Conservation (phyloP, 169 alveolate genomes). For the Plasmodium vivax region DNA sequence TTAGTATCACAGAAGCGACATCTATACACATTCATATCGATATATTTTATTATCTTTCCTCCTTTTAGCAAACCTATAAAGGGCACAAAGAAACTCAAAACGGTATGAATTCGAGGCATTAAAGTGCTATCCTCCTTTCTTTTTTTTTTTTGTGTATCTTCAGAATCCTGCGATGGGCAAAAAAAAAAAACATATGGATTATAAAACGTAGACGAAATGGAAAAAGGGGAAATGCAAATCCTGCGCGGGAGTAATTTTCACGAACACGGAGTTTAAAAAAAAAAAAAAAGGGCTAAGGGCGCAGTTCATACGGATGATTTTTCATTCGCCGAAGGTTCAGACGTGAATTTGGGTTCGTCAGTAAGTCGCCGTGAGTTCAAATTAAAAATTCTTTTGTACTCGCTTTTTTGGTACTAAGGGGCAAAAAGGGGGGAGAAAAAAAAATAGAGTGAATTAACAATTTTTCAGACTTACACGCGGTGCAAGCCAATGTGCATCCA, state of each 20-base stretch:
- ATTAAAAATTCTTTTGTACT: constrained; percentile 72
- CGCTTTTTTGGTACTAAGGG: constrained; percentile 63
- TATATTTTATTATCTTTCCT: not conserved
- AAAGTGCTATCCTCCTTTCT: constrained; percentile 3
- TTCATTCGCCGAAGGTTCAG: constrained; percentile 38
- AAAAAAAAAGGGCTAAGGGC: not conserved
- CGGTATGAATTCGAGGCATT: constrained; percentile 17
- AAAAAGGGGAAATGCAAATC: not conserved
- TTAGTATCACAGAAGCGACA: not conserved
- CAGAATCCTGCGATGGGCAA: constrained; percentile 3
- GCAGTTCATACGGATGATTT: constrained; percentile 10
- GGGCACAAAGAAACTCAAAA: constrained; percentile 57
- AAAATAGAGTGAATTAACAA: not conserved
- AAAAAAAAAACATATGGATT: not conserved
- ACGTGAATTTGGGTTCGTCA: constrained; percentile 59
- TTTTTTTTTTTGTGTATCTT: constrained; percentile 1
- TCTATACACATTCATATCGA: not conserved
- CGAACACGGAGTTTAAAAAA: not conserved
- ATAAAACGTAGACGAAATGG: not conserved
- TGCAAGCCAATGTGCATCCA: not conserved
- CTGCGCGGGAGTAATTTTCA: not conserved
- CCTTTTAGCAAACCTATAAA: constrained; percentile 45
- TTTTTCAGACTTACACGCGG: not conserved
- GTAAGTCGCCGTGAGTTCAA: constrained; percentile 31
- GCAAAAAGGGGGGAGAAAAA: constrained; percentile 9